Base-by-base conservation (phyloP, 495 filamentous ascomycete genomes). In the Sabuloglossum arenarium region DNA sequence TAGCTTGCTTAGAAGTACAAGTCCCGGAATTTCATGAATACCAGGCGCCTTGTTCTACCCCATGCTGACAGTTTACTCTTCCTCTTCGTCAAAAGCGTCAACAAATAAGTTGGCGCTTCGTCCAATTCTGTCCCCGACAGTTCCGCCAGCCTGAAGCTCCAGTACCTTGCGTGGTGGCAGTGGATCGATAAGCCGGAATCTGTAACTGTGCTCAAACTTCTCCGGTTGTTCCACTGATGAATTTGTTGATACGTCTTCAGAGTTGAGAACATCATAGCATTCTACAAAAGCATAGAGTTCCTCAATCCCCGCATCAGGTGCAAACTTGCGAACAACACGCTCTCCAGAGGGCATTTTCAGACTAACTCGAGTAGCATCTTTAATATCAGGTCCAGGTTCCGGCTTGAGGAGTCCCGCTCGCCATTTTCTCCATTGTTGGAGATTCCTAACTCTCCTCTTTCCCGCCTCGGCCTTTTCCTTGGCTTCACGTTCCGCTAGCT, bases 251-350 rank as follows among this genome's bases (percentile, higher is more conserved):
- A 11, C 6, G 11, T 4, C 1, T 16, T 12, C 31, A 21, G 43
- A 25, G 24, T n/a, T 24, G 9, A 88, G 59, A 0, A 81, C 57
- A 54, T 87, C 82, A 65, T 90, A 82, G 67, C 91, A 97, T 63
- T 97, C 93, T 1, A 97, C 88, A 68, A 93, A 94, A 0, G 90
- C 93, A 68, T 98, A 97, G 0, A 98, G 68, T 62, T 95, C 88
- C 64, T 98, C 91, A 28, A 97, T 69, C 0, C 71, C 70, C 0
- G 81, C 77, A 1, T 77, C 70, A 2, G 73, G 69, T 0, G 70
- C 61, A 61, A 98, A 97, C 51, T 72, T 75, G 30, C 90, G 77
- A 57, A 90, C 77, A 1, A 95, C 74, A 0, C 89, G 72, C 51
- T 86, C 78, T 0, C 80, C 82, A 30, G 72, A 73, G 1, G 79